phyloP scores from a whole-genome alignment of 169 alveolate species.

The Theileria parva region DNA sequence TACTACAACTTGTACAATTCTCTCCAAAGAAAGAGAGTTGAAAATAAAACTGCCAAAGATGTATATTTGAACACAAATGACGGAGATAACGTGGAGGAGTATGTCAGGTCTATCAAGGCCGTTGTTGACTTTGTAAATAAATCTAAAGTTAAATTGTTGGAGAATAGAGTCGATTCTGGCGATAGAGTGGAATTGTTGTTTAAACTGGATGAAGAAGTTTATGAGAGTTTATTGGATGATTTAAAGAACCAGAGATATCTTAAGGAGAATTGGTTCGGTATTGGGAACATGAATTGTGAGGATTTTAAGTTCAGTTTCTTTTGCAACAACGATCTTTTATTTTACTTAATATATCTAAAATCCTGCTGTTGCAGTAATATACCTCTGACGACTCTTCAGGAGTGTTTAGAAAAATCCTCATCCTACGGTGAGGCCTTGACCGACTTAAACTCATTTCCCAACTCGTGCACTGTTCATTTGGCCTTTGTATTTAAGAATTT shows the following conservation, averaged over 20 bases:
- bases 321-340: conserved; percentile 59
- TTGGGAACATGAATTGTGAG: conserved; percentile 42
- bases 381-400: conserved; percentile 45
- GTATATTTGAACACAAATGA: not conserved
- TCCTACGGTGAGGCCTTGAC: conserved; percentile 65
- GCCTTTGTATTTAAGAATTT: conserved; percentile 25
- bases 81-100: conserved; percentile 26
- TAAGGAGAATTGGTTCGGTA: conserved; percentile 60
- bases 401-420: conserved; percentile 26
- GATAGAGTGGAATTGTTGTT: conserved; percentile 1
- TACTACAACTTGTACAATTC: conserved; percentile 20
- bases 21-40: conserved; percentile 32
- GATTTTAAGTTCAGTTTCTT: conserved; percentile 56
- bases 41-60: not conserved
- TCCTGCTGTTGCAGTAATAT: conserved; percentile 23
- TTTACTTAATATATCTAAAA: conserved; percentile 35
- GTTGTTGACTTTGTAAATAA: conserved; percentile 18
- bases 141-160: conserved; percentile 4
- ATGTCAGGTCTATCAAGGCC: conserved; percentile 21
- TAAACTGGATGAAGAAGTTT: conserved; percentile 27
- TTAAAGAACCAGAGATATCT: conserved; percentile 47
- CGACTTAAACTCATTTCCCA: conserved; percentile 50
- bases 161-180: not conserved
- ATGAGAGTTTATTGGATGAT: conserved; percentile 21
- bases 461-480: conserved; percentile 31